A percentile compares a stretch with the other conserved stretches of the same genome.
phyloP scores from a whole-genome alignment of 2,329 filamentous ascomycete genomes.

The Epichloe brachyelytri region DNA sequence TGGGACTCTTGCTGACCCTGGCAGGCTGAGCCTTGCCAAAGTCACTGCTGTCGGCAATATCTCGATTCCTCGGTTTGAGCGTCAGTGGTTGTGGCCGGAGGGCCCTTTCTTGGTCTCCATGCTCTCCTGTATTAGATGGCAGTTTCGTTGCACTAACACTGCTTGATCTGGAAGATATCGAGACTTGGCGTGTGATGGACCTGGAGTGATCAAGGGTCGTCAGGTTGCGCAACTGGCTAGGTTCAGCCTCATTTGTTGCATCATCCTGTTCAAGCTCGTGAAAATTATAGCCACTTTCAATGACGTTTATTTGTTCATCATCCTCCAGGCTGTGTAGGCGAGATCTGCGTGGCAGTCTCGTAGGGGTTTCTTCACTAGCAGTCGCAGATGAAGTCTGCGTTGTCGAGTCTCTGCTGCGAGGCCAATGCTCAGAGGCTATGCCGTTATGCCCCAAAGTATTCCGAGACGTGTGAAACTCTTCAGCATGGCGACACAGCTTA shows the following conservation, averaged over 20 bases:
- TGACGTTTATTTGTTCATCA: neutral
- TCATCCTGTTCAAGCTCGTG: conserved; percentile 1
- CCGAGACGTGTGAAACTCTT: conserved; percentile 20
- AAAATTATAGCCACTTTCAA: neutral
- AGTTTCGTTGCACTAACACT: neutral
- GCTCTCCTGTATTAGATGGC: neutral
- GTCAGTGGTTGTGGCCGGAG: neutral
- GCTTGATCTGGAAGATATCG: neutral
- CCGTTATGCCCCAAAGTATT: conserved; percentile 24
- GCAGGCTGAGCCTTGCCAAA: neutral
- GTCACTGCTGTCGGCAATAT: neutral
- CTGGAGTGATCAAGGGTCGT: neutral
- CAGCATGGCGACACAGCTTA: conserved; percentile 19
- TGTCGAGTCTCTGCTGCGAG: conserved; percentile 3
- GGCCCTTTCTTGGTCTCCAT: neutral
- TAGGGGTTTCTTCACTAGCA: neutral
- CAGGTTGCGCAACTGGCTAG: too few relatives aligned
- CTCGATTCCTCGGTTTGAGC: neutral
- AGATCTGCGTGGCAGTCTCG: neutral
- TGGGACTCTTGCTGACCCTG: neutral
- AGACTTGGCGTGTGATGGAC: neutral
- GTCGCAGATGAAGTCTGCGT: neutral
- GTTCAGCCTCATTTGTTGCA: neutral
- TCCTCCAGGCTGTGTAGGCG: neutral
- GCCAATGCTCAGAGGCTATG: conserved; percentile 3